phyloP scores from a whole-genome alignment of 371 early-diverging fungal species.

The Mucor piriformis region DNA sequence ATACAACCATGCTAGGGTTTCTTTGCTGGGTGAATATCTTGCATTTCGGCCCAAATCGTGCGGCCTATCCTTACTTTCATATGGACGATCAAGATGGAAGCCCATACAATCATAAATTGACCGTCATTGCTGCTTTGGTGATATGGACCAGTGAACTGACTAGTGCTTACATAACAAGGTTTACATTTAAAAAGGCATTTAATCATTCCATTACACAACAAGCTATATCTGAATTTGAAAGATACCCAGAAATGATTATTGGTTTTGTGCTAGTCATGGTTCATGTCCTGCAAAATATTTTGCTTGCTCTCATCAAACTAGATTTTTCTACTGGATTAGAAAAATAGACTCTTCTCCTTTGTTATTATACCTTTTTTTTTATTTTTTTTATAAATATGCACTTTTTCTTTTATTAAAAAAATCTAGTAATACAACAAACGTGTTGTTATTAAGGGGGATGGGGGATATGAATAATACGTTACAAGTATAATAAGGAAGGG shows the following conservation, averaged over 20 bases:
- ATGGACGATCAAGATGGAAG: slow-evolving; percentile 55
- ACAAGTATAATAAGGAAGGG: slow-evolving; percentile 32
- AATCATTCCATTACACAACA: slow-evolving; percentile 61
- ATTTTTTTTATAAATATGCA: background rate
- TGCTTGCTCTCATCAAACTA: slow-evolving; percentile 68
- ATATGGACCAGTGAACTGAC: slow-evolving; percentile 72
- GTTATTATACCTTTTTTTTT: background rate
- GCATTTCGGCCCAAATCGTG: slow-evolving; percentile 68
- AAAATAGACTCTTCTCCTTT: background rate
- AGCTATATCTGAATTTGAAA: slow-evolving; percentile 65
- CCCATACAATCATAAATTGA: slow-evolving; percentile 52
- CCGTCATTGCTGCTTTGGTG: slow-evolving; percentile 58
- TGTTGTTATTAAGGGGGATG: background rate
- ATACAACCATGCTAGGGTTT: slow-evolving; percentile 78
- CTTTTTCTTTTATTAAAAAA: too few relatives aligned
- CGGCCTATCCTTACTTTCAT: slow-evolving; percentile 70
- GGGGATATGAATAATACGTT: background rate
- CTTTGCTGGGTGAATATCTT: slow-evolving; percentile 72
- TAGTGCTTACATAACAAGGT: slow-evolving; percentile 61
- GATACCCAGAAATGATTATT: slow-evolving; percentile 70
- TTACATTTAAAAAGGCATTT: slow-evolving; percentile 51
- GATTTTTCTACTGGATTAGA: slow-evolving; percentile 39
- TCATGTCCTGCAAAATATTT: slow-evolving; percentile 74
- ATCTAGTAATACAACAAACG: too few relatives aligned
- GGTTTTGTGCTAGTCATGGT: slow-evolving; percentile 70